phyloP scores from a whole-genome alignment of 169 alveolate species.

The Pseudocohnilembus persalinus region DNA sequence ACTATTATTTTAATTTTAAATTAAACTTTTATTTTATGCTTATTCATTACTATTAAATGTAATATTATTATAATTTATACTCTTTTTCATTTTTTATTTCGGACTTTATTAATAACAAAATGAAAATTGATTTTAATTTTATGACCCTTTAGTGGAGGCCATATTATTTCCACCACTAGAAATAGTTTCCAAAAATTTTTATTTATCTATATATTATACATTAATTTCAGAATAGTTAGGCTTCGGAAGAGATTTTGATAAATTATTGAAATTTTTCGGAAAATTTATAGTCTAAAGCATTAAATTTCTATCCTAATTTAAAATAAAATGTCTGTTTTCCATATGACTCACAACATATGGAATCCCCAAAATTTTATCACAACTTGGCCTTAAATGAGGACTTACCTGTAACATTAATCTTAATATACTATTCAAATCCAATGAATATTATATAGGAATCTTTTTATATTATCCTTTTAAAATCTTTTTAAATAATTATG shows the following conservation, averaged over 20 bases:
- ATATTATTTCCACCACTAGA: background rate
- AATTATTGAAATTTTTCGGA: background rate
- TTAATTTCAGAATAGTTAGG: background rate
- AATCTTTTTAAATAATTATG: conserved; percentile 69
- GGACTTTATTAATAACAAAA: background rate
- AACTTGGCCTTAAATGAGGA: background rate
- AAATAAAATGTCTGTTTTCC: background rate
- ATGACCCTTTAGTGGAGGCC: background rate
- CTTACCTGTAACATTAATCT: conserved; percentile 39
- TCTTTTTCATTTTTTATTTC: too few species aligned
- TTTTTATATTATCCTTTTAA: conserved; percentile 69
- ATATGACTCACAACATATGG: background rate
- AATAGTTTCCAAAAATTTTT: background rate
- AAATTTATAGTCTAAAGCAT: background rate
- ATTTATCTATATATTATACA: background rate
- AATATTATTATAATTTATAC: too few species aligned
- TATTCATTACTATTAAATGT: too few species aligned
- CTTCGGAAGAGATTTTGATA: background rate
- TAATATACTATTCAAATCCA: conserved; percentile 47
- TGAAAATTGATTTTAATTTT: background rate
- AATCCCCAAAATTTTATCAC: background rate
- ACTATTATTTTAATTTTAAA: too few species aligned
- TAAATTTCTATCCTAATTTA: background rate
- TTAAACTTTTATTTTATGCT: too few species aligned
- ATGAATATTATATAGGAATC: conserved; percentile 65